These are phyloP conservation scores for Geranium rotundifolium DNA, from an alignment of 345 rosid genomes.

Conservation along the genomic window DNA sequence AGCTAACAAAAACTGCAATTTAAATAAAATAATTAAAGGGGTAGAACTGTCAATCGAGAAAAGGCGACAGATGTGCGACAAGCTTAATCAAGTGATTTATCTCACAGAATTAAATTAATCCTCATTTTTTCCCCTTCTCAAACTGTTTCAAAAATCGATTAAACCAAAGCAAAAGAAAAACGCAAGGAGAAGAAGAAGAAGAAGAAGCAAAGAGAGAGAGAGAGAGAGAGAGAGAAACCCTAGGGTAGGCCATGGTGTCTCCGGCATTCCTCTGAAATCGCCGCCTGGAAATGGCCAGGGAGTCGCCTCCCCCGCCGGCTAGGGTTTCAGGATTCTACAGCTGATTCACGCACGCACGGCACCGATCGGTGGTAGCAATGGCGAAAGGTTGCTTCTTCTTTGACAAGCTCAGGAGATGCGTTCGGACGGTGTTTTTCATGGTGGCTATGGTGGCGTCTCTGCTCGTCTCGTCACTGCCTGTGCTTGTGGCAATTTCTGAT, in stretches of 20 bases:
- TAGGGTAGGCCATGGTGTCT: conserved; percentile 11
- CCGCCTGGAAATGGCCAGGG: conserved; percentile 15
- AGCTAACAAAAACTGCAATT: too few relatives aligned
- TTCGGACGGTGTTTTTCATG: conserved; percentile 68
- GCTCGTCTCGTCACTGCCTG: conserved; percentile 63
- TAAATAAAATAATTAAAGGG: not conserved
- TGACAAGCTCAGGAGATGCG: conserved; percentile 59
- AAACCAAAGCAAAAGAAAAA: not conserved
- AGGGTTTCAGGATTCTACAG: conserved; percentile 14
- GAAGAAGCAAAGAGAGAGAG: too few relatives aligned
- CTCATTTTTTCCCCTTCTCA: not conserved
- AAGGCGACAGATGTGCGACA: not conserved
- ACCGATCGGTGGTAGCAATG: conserved; percentile 20
- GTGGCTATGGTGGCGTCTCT: conserved; percentile 88
- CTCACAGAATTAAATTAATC: not conserved
- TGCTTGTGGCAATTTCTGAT: conserved; percentile 70
- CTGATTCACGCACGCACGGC: not conserved
- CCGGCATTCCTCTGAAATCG: not conserved
- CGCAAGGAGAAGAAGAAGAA: too few relatives aligned
- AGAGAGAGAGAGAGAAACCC: conserved; percentile 5
- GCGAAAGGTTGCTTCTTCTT: conserved; percentile 33
- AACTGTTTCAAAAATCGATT: not conserved
- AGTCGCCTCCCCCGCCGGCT: conserved; percentile 10
- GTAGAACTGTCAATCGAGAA: not conserved
- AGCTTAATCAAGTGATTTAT: not conserved